Percentiles rank a stretch among this genome's conserved stretches.
Conservation (phyloP, 2,329 filamentous ascomycete species). For the Nannizziopsis arthrosporioides region DNA sequence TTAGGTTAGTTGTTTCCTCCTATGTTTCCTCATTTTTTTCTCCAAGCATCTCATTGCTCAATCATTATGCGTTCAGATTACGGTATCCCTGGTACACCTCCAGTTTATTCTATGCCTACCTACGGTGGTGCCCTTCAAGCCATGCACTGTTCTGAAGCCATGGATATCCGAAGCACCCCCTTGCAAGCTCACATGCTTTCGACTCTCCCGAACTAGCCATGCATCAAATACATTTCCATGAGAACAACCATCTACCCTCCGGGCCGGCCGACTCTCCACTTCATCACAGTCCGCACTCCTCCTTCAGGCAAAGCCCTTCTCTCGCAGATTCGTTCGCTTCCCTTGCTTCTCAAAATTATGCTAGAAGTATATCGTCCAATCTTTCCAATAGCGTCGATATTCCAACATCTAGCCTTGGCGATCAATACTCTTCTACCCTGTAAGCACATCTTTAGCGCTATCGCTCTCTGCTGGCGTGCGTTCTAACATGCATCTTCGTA, state of each 20-base stretch:
- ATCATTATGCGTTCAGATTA: slow-evolving; percentile 9
- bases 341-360: not conserved
- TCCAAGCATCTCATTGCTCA: not conserved
- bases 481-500: not conserved
- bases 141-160: slow-evolving; percentile 3
- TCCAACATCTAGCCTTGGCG: not conserved
- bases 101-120: slow-evolving; percentile 3
- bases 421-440: slow-evolving; percentile 1
- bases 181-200: slow-evolving; percentile 4
- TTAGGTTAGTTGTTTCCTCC: slow-evolving; percentile 6
- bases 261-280: not conserved
- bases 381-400: not conserved
- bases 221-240: slow-evolving; percentile 7
- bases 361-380: slow-evolving; percentile 2
- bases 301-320: not conserved
- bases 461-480: not conserved
- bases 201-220: not conserved
- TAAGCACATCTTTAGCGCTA: not conserved
- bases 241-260: not conserved
- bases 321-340: not conserved
- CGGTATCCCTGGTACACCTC: not conserved
- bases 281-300: slow-evolving; percentile 1
- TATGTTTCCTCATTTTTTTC: not conserved
- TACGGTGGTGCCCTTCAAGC: slow-evolving; percentile 1
- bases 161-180: not conserved